Percentiles rank a stretch among this genome's conserved stretches.
Conservation (phyloP, 2,329 filamentous ascomycete species). For the Ophiostoma sp. region DNA sequence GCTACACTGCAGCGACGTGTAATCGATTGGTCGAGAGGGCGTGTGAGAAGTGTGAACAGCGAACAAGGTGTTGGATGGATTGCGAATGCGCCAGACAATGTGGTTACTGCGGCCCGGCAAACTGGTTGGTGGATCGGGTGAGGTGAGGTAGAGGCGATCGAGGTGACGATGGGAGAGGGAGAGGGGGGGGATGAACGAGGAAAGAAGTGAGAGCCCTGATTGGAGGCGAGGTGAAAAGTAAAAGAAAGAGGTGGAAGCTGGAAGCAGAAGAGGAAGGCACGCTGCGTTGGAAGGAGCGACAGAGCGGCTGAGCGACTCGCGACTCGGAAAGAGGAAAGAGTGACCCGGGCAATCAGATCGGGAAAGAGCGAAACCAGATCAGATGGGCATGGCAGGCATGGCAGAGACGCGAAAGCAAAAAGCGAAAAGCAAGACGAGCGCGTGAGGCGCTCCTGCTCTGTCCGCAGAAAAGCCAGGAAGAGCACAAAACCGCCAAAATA, state of each 20-base stretch:
- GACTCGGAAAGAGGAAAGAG: neutral
- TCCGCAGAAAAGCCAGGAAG: neutral
- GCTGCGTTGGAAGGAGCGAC: neutral
- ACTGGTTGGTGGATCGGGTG: slow-evolving; percentile 7
- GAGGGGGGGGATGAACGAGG: neutral
- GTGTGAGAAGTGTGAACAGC: neutral
- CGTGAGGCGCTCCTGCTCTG: slow-evolving; percentile 12
- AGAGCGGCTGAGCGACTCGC: neutral
- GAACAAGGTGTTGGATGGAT: neutral
- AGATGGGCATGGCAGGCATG: neutral
- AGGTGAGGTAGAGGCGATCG: neutral
- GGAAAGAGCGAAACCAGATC: neutral
- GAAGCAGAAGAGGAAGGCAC: neutral
- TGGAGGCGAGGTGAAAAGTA: neutral
- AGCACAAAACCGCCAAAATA: neutral
- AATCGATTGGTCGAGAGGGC: slow-evolving; percentile 11
- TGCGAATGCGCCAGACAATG: neutral
- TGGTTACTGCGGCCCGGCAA: slow-evolving; percentile 1
- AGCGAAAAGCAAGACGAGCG: neutral
- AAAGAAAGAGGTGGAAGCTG: neutral
- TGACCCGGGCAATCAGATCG: neutral
- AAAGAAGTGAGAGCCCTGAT: neutral
- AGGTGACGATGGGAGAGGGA: neutral
- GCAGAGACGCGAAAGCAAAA: neutral
- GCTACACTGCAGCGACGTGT: slow-evolving; percentile 10